Conservation (phyloP, 257 asterid species). For the Lantana camara region DNA sequence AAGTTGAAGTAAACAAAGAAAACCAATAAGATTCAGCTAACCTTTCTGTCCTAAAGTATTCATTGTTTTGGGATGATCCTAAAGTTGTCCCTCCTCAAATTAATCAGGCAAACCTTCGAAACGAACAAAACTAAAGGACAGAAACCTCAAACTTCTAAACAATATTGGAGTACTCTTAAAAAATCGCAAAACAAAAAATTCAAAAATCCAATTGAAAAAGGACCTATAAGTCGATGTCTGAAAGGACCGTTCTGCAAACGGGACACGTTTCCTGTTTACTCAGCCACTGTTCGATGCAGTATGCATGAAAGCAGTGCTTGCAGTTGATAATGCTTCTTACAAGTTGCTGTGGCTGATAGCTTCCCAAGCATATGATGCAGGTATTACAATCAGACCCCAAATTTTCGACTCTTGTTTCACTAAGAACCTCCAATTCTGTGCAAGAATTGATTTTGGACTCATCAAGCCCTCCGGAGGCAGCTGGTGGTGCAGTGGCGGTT, state of each 20-base stretch:
- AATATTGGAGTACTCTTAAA: too few relatives aligned
- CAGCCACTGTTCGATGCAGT: slow-evolving; percentile 29
- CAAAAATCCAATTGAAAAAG: too few relatives aligned
- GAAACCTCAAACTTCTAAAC: too few relatives aligned
- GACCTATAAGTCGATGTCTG: too few relatives aligned
- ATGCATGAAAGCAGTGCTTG: slow-evolving; percentile 33
- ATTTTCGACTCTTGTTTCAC: slow-evolving; percentile 23
- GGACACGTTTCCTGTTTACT: slow-evolving; percentile 30
- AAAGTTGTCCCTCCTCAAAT: too few relatives aligned
- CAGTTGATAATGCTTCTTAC: slow-evolving; percentile 33
- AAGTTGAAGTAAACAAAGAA: too few relatives aligned
- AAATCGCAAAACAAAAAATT: too few relatives aligned
- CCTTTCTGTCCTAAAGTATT: too few relatives aligned
- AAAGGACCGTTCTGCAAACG: slow-evolving; percentile 30
- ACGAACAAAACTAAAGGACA: too few relatives aligned
- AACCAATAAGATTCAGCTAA: too few relatives aligned
- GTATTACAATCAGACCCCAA: slow-evolving; percentile 19
- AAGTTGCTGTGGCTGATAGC: slow-evolving; percentile 3
- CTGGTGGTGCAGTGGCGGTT: slow-evolving; percentile 11
- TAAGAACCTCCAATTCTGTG: slow-evolving; percentile 21
- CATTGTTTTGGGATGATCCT: too few relatives aligned
- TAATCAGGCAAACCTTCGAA: too few relatives aligned
- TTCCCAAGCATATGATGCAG: slow-evolving; percentile 33
- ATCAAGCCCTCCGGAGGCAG: slow-evolving; percentile 13
- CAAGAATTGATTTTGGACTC: slow-evolving; percentile 15